Base-by-base conservation (phyloP, 768 basidiomycete genomes). In the Pilatotrama ljubarskyi region DNA sequence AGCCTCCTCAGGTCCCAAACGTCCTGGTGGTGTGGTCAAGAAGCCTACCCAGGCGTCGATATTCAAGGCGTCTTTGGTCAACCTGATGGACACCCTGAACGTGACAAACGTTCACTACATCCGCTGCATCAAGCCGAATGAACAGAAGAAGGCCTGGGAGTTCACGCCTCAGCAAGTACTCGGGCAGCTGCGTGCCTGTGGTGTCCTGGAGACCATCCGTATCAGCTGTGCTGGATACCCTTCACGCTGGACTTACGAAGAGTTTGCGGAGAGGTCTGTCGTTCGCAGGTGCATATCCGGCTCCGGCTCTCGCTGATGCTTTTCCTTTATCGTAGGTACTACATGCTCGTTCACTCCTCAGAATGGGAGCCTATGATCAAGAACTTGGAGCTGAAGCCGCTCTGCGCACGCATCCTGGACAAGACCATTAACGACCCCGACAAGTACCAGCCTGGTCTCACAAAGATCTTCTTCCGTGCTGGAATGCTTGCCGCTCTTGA, bases 171-270 rank as follows among this genome's bases (percentile, higher is more conserved):
- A 95, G 67, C 95, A 98, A 72, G 97, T 99, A 15, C 76, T 99
- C 43, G 87, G 93, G 18, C 97, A 99, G 72, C 77, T 99, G 26
- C 85, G 97, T 47, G 97, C 97, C 57, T 99, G 97, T 74, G 97
- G 97, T 86, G 97, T 99, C 55, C 81, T 99, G 41, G 97, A 99
- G 75, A 99, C 97, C 3, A 99, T 99, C 68, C 84, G 95, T 57
- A 99, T 99, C 71, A 95, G 93, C 75, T 98, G 97, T 74, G 97
- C 97, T 43, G 97, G 97, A 32, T 99, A 99, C 75, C 97, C 97
- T 26, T 94, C 94, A 13, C 83, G 97, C 35, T 98, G 97, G 97
- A 94, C 89, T 3, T 99, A 98, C 66, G 95, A 95, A 70, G 97
- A 98, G 73, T 99, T 99, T 70, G 97, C 93, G 4, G 95, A 98